These are phyloP conservation scores for Fusarium sp. DNA, from an alignment of 2,329 filamentous ascomycete species.

Conservation along the genomic window DNA sequence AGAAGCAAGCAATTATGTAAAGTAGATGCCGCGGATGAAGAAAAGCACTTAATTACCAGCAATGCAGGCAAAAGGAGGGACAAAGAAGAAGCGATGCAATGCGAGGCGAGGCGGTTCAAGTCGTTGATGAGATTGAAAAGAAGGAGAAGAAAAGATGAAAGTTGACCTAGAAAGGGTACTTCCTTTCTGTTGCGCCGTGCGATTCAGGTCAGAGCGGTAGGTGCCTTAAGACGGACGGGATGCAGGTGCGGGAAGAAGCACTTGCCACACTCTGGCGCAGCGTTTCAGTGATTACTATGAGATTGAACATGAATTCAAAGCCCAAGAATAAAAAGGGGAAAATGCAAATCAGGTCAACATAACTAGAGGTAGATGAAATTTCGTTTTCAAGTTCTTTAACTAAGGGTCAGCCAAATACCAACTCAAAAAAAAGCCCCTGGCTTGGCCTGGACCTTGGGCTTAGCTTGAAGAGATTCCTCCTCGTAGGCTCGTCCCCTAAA, in stretches of 20 bases:
- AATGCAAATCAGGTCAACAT: background rate
- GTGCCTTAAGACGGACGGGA: background rate
- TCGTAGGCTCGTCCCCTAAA: slow-evolving; percentile 30
- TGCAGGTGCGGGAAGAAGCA: slow-evolving; percentile 31
- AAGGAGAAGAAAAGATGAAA: slow-evolving; percentile 33
- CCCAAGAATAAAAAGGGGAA: background rate
- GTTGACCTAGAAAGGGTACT: slow-evolving; percentile 21
- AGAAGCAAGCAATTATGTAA: slow-evolving; percentile 30
- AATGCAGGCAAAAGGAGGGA: slow-evolving; percentile 34
- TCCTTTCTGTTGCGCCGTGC: slow-evolving; percentile 39
- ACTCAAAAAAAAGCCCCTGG: slow-evolving; percentile 24
- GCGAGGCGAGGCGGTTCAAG: slow-evolving; percentile 1
- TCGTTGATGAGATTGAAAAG: slow-evolving; percentile 31
- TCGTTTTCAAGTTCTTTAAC: background rate
- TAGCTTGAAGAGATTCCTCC: slow-evolving; percentile 19
- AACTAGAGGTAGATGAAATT: slow-evolving; percentile 1
- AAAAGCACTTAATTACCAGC: slow-evolving; percentile 37
- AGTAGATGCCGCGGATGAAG: slow-evolving; percentile 19
- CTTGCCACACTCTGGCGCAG: slow-evolving; percentile 31
- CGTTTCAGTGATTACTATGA: slow-evolving; percentile 6
- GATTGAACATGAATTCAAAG: background rate
- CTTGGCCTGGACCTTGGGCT: slow-evolving; percentile 10
- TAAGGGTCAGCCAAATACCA: slow-evolving; percentile 11
- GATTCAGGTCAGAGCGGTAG: slow-evolving; percentile 41
- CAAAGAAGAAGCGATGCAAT: slow-evolving; percentile 26